phyloP scores from a whole-genome alignment of 2,329 filamentous ascomycete genomes.

The Sclerotinia subarctica region DNA sequence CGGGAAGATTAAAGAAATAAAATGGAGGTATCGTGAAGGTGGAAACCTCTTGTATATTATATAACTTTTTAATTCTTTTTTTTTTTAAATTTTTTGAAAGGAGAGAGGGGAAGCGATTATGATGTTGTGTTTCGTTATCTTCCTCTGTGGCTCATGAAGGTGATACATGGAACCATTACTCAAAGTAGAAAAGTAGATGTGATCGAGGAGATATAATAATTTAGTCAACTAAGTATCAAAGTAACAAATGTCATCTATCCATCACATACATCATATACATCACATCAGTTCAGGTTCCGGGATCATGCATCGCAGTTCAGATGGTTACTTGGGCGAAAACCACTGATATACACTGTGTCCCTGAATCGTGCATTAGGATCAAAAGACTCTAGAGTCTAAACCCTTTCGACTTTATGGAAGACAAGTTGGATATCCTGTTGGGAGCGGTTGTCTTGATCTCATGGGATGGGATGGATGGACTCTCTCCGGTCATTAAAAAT shows the following conservation, averaged over 20 bases:
- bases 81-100: too few species aligned
- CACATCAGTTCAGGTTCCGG: background rate
- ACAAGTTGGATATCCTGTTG: background rate
- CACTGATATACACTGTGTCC: background rate
- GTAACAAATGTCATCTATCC: background rate
- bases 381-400: background rate
- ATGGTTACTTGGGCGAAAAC: background rate
- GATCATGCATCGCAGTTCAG: background rate
- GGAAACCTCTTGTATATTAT: background rate
- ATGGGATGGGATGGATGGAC: background rate
- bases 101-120: background rate
- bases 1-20: background rate
- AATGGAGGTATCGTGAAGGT: background rate
- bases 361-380: background rate
- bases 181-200: slow-evolving; percentile 1
- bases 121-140: background rate
- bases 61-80: background rate
- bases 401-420: background rate
- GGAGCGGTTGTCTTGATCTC: background rate
- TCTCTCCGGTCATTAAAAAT: background rate
- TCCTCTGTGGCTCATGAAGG: background rate
- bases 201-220: too few species aligned
- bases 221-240: background rate
- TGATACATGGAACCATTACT: background rate
- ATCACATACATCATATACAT: too few species aligned